Evolutionary conservation across 2,329 filamentous ascomycete species (phyloP).

Genomic region (Cladorrhinum sp.): DNA sequence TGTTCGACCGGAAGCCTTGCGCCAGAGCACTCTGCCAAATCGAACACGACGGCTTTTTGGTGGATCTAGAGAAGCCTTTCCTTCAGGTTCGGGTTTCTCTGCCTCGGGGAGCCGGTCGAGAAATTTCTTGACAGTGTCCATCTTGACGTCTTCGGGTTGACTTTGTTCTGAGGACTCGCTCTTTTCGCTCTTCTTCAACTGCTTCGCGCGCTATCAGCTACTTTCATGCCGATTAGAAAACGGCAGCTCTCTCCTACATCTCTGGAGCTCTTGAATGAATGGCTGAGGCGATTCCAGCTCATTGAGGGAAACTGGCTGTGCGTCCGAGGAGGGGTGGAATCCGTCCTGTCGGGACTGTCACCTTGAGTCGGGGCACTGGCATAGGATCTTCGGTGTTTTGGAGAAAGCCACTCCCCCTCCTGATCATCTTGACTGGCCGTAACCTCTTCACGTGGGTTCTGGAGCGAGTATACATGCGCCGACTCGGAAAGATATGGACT

Average conservation of each 20-base stretch:
- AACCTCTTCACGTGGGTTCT: slow-evolving; percentile 29
- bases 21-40: slow-evolving; percentile 34
- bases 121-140: slow-evolving; percentile 12
- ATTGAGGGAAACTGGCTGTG: slow-evolving; percentile 1
- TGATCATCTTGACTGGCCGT: background rate
- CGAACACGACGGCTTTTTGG: slow-evolving; percentile 35
- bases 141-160: background rate
- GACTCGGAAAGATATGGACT: slow-evolving; percentile 48
- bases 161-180: slow-evolving; percentile 5
- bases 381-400: slow-evolving; percentile 12
- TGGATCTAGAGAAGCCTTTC: slow-evolving; percentile 26
- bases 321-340: background rate
- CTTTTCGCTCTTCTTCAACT: slow-evolving; percentile 5
- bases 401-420: slow-evolving; percentile 17
- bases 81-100: slow-evolving; percentile 20
- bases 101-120: slow-evolving; percentile 12
- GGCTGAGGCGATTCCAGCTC: slow-evolving; percentile 5
- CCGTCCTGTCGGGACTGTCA: background rate
- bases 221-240: background rate
- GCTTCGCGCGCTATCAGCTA: background rate
- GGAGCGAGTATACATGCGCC: slow-evolving; percentile 47
- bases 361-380: slow-evolving; percentile 1
- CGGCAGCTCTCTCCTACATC: background rate
- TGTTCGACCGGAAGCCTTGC: slow-evolving; percentile 27
- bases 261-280: slow-evolving; percentile 3